Base-by-base conservation (phyloP, 139 green algal species). In the Chlorella sp. region DNA sequence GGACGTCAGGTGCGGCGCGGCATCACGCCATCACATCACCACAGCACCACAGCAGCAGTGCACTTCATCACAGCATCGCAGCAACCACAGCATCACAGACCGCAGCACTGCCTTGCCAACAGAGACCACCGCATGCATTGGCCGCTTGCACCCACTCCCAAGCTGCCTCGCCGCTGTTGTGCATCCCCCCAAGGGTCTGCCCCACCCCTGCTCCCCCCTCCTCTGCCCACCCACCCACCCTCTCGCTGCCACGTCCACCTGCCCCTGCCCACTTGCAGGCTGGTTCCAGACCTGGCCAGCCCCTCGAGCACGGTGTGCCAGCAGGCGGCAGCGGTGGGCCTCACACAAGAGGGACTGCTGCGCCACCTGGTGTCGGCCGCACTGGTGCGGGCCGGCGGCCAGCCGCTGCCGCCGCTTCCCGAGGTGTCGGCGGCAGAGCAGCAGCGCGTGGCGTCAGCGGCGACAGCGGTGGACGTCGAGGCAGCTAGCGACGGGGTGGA, bases 281-380 rank as follows among this genome's bases (percentile, higher is more conserved):
- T 86, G 1, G 40, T 61, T 21, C 86, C 86, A n/a, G 78, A 84
- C 66, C 80, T 87, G 75, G 68, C n/a, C 57, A 53, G 37, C 78
- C 86, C 85, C 39, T 69, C 82, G 14, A 69, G 60, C 60, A 30
- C 68, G 53, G 85, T 84, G 68, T 81, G 89, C 75, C 80, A 89
- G 76, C 83, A 88, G 85, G 78, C 71, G 34, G 76, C 88, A 15
- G 64, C 64, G 26, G 71, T 89, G n/a, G 86, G 90, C 68, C 34
- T 90, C 22, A 75, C 42, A 3, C 57, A 88, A 81, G 39, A 75
- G 39, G 71, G 53, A 4, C 78, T 88, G 66, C 79, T 91, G 40
- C 89, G 86, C 3, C 42, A 89, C 60, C 79, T 92, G 37, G 81
- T 92, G 30, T 88, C 90, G 0, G 53, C 81, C 18, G 90, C 86